A percentile compares a stretch with the other conserved stretches of the same genome.
These are phyloP conservation scores for Aspergillus diversus DNA, from an alignment of 495 filamentous ascomycete species.

Conservation along the genomic window DNA sequence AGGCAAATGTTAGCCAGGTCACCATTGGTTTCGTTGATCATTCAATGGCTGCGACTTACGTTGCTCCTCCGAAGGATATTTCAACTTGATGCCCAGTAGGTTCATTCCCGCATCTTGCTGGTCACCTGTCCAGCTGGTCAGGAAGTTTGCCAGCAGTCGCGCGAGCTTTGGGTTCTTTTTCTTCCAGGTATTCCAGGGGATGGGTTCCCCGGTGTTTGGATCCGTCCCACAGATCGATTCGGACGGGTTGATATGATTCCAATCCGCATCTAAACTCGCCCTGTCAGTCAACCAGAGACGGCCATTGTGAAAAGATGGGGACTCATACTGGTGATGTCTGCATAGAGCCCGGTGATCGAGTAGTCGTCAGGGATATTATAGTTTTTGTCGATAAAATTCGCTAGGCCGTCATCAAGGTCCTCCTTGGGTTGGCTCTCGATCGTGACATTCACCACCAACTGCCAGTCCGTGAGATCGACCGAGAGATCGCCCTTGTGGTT, in stretches of 20 bases:
- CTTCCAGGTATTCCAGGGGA: background rate
- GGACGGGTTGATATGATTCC: background rate
- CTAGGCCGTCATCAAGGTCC: background rate
- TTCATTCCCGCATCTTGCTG: background rate
- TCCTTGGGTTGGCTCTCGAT: background rate
- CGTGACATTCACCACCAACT: background rate
- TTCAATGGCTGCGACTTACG: background rate
- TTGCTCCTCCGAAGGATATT: background rate
- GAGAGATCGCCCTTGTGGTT: background rate
- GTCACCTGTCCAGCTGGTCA: background rate
- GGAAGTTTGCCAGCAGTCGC: background rate
- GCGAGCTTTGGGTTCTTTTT: background rate
- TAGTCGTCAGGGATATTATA: conserved; percentile 1
- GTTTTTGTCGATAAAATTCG: background rate
- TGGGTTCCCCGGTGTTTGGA: background rate
- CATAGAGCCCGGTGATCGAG: background rate
- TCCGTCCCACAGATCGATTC: background rate
- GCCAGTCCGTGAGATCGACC: background rate
- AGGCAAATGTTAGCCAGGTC: too few relatives aligned
- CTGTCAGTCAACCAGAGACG: background rate
- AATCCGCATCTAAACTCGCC: background rate
- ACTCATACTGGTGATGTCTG: background rate
- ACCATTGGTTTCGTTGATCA: too few relatives aligned
- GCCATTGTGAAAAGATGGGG: background rate
- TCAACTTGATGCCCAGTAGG: background rate